Conservation (phyloP, 2,329 filamentous ascomycete species). For the Fusarium concolor region DNA sequence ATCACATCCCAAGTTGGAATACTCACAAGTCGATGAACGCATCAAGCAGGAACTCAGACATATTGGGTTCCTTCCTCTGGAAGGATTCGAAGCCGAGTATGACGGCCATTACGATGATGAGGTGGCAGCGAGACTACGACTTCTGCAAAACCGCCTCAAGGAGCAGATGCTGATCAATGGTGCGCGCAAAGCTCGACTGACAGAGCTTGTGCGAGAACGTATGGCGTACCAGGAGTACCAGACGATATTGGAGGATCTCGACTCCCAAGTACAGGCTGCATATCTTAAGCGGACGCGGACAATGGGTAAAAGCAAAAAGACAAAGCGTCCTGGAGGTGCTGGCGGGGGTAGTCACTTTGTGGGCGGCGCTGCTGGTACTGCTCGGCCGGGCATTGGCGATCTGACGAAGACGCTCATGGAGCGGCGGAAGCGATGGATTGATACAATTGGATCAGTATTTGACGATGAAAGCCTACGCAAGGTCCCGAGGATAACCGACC, state of each 20-base stretch:
- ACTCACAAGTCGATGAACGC: conserved; percentile 87
- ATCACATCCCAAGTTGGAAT: conserved; percentile 81
- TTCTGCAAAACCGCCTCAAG: conserved; percentile 84
- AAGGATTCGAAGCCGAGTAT: conserved; percentile 77
- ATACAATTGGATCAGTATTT: conserved; percentile 90
- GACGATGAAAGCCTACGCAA: conserved; percentile 80
- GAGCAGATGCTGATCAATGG: conserved; percentile 89
- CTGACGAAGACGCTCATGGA: conserved; percentile 94
- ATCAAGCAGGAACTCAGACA: conserved; percentile 91
- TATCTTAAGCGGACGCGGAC: conserved; percentile 96
- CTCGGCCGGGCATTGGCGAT: conserved; percentile 87
- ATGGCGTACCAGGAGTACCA: conserved; percentile 98
- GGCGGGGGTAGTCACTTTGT: conserved; percentile 75
- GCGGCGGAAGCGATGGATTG: conserved; percentile 86
- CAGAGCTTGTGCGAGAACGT: conserved; percentile 88
- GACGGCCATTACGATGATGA: conserved; percentile 94
- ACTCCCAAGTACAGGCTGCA: conserved; percentile 92
- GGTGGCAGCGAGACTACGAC: conserved; percentile 87
- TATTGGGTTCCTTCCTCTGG: conserved; percentile 84
- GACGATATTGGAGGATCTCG: conserved; percentile 95
- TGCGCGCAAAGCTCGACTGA: conserved; percentile 86
- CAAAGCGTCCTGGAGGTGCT: conserved; percentile 81
- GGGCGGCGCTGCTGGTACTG: conserved; percentile 71
- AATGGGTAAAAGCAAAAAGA: conserved; percentile 93
- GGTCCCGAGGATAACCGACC: conserved; percentile 75